Conservation (phyloP, 164 flowering plant genomes). For the Annona cherimola region DNA sequence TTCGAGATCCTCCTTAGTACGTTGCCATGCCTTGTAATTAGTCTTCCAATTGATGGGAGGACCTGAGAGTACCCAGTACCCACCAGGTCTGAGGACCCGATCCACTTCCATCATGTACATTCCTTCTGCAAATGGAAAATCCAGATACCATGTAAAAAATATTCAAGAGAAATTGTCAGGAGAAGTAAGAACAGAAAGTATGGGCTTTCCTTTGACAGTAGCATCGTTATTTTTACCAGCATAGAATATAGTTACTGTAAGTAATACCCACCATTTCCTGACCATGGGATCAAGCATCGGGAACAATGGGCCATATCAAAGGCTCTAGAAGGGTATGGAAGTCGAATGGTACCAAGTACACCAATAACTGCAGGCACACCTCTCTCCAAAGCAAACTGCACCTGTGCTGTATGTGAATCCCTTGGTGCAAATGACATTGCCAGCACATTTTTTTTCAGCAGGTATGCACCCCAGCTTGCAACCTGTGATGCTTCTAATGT, state of each 20-base stretch:
- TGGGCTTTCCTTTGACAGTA: not conserved
- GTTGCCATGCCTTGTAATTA: slow-evolving; percentile 72
- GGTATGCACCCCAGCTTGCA: slow-evolving; percentile 95
- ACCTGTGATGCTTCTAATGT: slow-evolving; percentile 35
- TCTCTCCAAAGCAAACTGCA: slow-evolving; percentile 91
- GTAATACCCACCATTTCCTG: slow-evolving; percentile 56
- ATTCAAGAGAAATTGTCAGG: not conserved
- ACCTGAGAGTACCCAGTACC: slow-evolving; percentile 90
- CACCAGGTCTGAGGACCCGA: slow-evolving; percentile 89
- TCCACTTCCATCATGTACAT: slow-evolving; percentile 88
- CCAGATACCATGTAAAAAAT: slow-evolving; percentile 1
- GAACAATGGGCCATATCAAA: slow-evolving; percentile 98
- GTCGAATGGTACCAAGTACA: slow-evolving; percentile 73
- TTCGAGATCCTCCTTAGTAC: slow-evolving; percentile 72
- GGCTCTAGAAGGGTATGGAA: slow-evolving; percentile 82
- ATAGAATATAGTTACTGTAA: not conserved
- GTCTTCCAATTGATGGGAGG: slow-evolving; percentile 88
- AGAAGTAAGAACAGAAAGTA: not conserved
- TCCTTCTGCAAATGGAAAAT: slow-evolving; percentile 52
- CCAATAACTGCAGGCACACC: slow-evolving; percentile 96
- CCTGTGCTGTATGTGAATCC: slow-evolving; percentile 91
- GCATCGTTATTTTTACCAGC: not conserved
- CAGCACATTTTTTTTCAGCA: slow-evolving; percentile 75
- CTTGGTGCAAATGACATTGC: slow-evolving; percentile 96
- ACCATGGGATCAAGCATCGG: slow-evolving; percentile 91